Evolutionary conservation across 1,284 basidiomycete species (phyloP), one percentile per base, ranked within the genome.

Genomic region (Cutaneotrichosporon cavernicola): DNA sequence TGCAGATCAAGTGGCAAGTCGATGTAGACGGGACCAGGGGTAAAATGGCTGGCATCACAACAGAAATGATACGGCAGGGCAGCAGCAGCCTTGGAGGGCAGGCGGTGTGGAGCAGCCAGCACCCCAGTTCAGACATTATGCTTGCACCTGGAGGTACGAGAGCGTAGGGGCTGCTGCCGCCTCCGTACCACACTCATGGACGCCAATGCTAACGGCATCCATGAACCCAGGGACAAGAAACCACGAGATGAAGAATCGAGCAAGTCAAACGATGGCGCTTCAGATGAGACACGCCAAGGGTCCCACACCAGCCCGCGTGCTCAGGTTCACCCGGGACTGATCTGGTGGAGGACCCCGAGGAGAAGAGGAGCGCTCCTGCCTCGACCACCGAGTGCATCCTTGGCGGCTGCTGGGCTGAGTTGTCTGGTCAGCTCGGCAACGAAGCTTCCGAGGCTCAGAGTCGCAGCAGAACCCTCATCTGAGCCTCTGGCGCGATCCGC

Each of bases 241-340:
- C 34, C 40, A 26, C 55, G 34, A 56, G 55, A 56, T 40, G 55
- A 56, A 56, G 36, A 56, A 56, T 40, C 55, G 55, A 56, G 34
- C 55, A 40, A 21, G 55, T 38, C 55, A 56, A 56, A 56, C 55
- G 34, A 56, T 38, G 55, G 43, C 55, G 55, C 55, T 56, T 56
- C 21, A n/a, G 55, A 56, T 56, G 55, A 56, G 55, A 56, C 55
- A 56, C n/a, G 21, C n/a, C 9, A 38, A 56, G 55, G 55, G 55
- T 40, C 55, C 7, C 34, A 9, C 55, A 55, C 13, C 55, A 22
- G 55, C 55, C 55, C 55, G 55, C 38, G 55, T 38, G 55, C 36
- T 56, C 55, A 56, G 55, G 55, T 56, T 56, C 32, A 18, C 55
- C 22, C 22, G 26, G 6, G n/a, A 22, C n/a, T 22, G 47, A 49